These are phyloP conservation scores for Leishmania aethiopica DNA, from an alignment of 208 protist genomes.

Conservation along the genomic window DNA sequence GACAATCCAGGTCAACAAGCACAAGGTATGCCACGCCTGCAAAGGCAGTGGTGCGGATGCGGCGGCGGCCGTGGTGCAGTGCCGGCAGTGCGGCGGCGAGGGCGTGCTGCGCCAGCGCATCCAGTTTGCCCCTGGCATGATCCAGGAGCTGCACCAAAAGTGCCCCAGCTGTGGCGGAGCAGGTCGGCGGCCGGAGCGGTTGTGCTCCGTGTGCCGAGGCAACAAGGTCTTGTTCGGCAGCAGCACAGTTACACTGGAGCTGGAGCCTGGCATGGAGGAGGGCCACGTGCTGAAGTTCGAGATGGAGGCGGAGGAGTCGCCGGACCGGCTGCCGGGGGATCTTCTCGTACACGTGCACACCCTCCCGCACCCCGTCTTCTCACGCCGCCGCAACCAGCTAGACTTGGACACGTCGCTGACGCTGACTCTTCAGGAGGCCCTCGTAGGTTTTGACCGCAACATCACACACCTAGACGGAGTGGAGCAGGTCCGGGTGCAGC, in stretches of 20 bases:
- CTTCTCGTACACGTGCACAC: constrained; percentile 62
- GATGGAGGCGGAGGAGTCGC: constrained; percentile 85
- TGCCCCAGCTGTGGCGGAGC: constrained; percentile 89
- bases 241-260: constrained; percentile 54
- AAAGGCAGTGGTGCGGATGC: constrained; percentile 58
- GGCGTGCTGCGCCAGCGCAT: constrained; percentile 73
- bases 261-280: constrained; percentile 78
- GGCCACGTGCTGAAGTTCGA: constrained; percentile 75
- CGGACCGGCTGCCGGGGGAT: constrained; percentile 84
- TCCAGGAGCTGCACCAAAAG: constrained; percentile 69
- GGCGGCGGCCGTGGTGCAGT: constrained; percentile 33
- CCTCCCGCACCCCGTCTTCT: constrained; percentile 73
- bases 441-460: constrained; percentile 87
- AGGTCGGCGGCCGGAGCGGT: constrained; percentile 73
- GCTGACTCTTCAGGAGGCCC: constrained; percentile 86
- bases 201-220: constrained; percentile 81
- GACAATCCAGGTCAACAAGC: constrained; percentile 79
- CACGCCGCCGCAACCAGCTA: constrained; percentile 65
- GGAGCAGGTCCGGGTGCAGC: constrained; percentile 45
- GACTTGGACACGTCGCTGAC: constrained; percentile 82
- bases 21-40: constrained; percentile 86
- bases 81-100: constrained; percentile 59
- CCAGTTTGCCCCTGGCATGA: constrained; percentile 73
- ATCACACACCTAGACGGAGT: constrained; percentile 89
- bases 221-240: constrained; percentile 55